Evolutionary conservation across 768 basidiomycete genomes (phyloP), one percentile per base, ranked within the genome.

Genomic region (Asterophora parasitica): DNA sequence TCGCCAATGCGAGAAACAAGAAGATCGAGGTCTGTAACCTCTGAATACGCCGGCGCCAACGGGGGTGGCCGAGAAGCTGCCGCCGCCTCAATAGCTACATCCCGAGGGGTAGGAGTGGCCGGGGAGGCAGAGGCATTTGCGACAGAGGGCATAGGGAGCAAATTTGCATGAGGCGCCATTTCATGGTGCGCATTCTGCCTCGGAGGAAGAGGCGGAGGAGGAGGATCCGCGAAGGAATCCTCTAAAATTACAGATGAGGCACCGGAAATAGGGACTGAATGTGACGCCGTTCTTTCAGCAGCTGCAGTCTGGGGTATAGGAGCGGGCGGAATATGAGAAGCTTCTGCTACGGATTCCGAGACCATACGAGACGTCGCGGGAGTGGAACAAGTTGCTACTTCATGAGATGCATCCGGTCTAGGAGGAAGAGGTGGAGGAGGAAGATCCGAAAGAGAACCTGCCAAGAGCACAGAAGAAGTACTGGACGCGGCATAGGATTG

Each of bases 11-110:
- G 71, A 19, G 83, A 74, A 12, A 82, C 72, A 17, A 87, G 66
- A 9, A 83, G 62, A 58, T 83, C 83, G 42, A 90, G 68, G 57
- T 87, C 85, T 13, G 84, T 82, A 49, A 75, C 63, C 30, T 77
- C 67, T 15, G 66, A 58, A 33, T 62, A 63, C 15, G 45, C 44
- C 46, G 36, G 43, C n/a, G 52, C 44, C 45, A 34, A 44, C n/a
- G 52, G 20, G 37, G 55, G 37, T n/a, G 46, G 12, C 23, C 41
- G n/a, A 19, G 49, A 34, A 12, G 53, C 40, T n/a, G 57, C 47
- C 11, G 48, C 35, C 23, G 49, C 36, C 15, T 42, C 49, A n/a
- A 47, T 49, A 3, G 55, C 36, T 13, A 53, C 48, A 4, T n/a
- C 44, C 12, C 13, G 31, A 4, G 13, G 32, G 1, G 33, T n/a